phyloP scores from a whole-genome alignment of 129 eudicot species.

The Ambrosia trifida region DNA sequence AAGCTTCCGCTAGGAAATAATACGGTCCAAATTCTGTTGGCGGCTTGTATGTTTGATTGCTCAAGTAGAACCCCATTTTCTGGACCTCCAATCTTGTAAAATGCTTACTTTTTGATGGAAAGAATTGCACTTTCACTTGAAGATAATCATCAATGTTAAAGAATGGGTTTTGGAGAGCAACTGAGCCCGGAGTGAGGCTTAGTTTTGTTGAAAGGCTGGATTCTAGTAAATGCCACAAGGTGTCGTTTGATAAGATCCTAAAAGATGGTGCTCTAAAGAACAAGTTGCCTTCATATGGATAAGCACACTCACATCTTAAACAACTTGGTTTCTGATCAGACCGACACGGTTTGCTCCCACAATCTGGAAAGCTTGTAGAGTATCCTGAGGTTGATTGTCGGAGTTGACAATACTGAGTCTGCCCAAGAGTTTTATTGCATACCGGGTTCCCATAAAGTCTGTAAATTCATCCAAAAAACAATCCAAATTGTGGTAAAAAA shows the following conservation, averaged over 20 bases:
- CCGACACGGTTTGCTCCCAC: constrained; percentile 60
- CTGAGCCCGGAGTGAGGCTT: constrained; percentile 72
- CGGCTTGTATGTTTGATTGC: constrained; percentile 89
- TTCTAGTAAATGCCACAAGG: constrained; percentile 67
- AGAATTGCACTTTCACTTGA: constrained; percentile 64
- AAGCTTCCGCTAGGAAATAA: constrained; percentile 70
- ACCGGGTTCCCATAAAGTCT: constrained; percentile 92
- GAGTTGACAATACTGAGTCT: constrained; percentile 64
- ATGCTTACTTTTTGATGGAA: constrained; percentile 62
- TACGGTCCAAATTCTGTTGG: constrained; percentile 89
- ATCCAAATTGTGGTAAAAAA: not conserved
- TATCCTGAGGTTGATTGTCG: constrained; percentile 52
- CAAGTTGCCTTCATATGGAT: constrained; percentile 83
- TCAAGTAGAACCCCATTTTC: constrained; percentile 72
- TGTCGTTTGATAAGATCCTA: constrained; percentile 58
- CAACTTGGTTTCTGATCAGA: constrained; percentile 62
- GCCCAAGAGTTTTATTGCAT: constrained; percentile 50
- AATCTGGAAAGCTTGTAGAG: constrained; percentile 74
- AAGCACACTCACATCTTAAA: constrained; percentile 77
- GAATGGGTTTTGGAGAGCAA: constrained; percentile 68
- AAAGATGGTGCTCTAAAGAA: constrained; percentile 87
- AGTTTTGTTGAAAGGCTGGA: constrained; percentile 76
- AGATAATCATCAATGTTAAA: constrained; percentile 72
- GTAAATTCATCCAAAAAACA: not conserved
- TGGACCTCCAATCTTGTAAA: constrained; percentile 67